A percentile compares a stretch with the other conserved stretches of the same genome.
Conservation (phyloP, 2,329 filamentous ascomycete genomes). For the Basipetospora chlamydospora region DNA sequence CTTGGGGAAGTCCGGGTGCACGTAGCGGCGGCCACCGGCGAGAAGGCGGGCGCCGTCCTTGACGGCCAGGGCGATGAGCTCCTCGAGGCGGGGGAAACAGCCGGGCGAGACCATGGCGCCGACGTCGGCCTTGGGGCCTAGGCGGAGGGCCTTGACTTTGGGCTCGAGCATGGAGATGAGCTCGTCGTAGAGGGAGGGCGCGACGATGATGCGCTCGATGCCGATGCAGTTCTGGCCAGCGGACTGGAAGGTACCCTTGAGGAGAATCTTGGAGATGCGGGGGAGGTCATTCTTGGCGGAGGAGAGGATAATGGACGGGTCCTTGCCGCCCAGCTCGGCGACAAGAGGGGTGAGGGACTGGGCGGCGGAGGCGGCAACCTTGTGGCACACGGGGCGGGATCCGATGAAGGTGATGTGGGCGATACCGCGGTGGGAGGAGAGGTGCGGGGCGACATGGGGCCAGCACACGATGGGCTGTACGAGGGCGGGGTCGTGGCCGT, state of each 20-base stretch:
- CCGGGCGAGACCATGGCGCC: slow-evolving; percentile 79
- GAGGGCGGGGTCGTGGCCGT: slow-evolving; percentile 68
- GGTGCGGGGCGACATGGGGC: slow-evolving; percentile 63
- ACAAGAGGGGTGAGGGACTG: slow-evolving; percentile 76
- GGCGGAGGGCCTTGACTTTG: slow-evolving; percentile 57
- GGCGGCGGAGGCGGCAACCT: slow-evolving; percentile 75
- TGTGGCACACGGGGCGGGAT: slow-evolving; percentile 70
- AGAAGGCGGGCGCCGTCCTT: slow-evolving; percentile 65
- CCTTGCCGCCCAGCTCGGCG: slow-evolving; percentile 89
- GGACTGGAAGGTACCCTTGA: slow-evolving; percentile 89
- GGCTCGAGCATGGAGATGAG: slow-evolving; percentile 58
- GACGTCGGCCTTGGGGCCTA: slow-evolving; percentile 68
- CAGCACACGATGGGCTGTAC: slow-evolving; percentile 81
- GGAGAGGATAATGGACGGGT: slow-evolving; percentile 80
- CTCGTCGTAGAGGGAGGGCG: slow-evolving; percentile 59
- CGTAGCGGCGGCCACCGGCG: slow-evolving; percentile 57
- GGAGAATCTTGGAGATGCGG: slow-evolving; percentile 65
- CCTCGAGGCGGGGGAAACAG: slow-evolving; percentile 62
- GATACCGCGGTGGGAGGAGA: slow-evolving; percentile 75
- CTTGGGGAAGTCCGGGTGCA: slow-evolving; percentile 56
- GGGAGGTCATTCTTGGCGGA: slow-evolving; percentile 52
- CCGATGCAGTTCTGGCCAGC: slow-evolving; percentile 97
- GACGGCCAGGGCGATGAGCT: slow-evolving; percentile 64
- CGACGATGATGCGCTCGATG: slow-evolving; percentile 80
- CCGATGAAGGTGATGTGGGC: slow-evolving; percentile 94